These are phyloP conservation scores for Skeletonema menzelii DNA, from an alignment of 108 stramenopile genomes.

Conservation along the genomic window DNA sequence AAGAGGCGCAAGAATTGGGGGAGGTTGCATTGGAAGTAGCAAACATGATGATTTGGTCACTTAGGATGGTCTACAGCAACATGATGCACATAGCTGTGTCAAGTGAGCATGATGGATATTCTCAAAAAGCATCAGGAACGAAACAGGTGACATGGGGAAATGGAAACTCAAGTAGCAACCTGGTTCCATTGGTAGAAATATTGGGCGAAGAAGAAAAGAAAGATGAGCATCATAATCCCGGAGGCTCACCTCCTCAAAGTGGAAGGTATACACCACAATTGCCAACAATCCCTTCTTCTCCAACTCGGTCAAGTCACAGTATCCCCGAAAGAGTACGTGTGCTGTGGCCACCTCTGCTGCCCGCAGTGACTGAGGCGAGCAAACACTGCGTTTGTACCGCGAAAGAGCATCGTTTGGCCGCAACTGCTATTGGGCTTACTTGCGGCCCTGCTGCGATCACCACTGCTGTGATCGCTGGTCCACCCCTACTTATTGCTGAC, in stretches of 20 bases:
- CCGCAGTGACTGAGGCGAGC: conserved; percentile 49
- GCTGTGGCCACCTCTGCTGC: conserved; percentile 82
- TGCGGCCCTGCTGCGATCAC: conserved; percentile 71
- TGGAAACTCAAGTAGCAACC: conserved; percentile 1
- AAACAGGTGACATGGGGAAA: conserved; percentile 42
- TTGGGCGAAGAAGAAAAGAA: conserved; percentile 52
- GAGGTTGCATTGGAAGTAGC: conserved; percentile 80
- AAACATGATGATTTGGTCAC: conserved; percentile 58
- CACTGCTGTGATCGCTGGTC: conserved; percentile 58
- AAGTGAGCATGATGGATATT: not conserved
- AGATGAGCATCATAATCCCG: conserved; percentile 28
- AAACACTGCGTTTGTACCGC: conserved; percentile 59
- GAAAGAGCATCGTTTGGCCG: conserved; percentile 54
- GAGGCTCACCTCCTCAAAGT: conserved; percentile 18
- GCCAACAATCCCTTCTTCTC: conserved; percentile 36
- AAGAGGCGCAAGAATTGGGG: conserved; percentile 84
- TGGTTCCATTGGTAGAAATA: conserved; percentile 47
- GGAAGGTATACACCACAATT: conserved; percentile 21
- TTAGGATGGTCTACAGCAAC: conserved; percentile 60
- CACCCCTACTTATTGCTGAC: conserved; percentile 64
- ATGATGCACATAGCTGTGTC: conserved; percentile 40
- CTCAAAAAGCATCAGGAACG: not conserved
- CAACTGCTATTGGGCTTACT: conserved; percentile 67
- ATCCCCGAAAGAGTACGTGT: conserved; percentile 54
- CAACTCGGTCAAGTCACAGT: not conserved